Evolutionary conservation across 305 asterid species (phyloP).

Genomic region (Fraxinus velutina): DNA sequence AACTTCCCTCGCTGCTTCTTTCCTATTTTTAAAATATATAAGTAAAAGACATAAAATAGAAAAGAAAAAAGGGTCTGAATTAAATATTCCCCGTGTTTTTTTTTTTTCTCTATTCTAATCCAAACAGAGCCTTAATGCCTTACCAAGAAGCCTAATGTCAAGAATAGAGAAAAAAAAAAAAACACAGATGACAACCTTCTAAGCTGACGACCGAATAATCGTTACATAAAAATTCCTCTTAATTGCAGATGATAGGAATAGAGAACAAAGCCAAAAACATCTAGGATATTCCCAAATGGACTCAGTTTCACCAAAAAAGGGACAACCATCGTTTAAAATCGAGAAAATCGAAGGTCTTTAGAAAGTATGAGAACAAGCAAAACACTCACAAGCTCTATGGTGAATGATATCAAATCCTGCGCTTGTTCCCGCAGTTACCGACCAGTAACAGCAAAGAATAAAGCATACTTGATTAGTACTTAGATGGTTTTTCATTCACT

Average conservation of each 20-base stretch:
- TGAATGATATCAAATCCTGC: not conserved
- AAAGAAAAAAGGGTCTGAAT: not conserved
- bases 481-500: constrained; percentile 26
- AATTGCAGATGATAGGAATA: not conserved
- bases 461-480: not conserved
- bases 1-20: not conserved
- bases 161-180: not conserved
- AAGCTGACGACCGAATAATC: not conserved
- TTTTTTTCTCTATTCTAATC: not conserved
- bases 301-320: not conserved
- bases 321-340: not conserved
- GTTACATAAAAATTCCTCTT: not conserved
- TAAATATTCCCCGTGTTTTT: no score
- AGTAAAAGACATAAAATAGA: not conserved
- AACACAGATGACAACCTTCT: not conserved
- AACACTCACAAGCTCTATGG: constrained; percentile 16
- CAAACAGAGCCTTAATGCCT: not conserved
- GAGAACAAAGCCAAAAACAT: not conserved
- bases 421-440: constrained; percentile 25
- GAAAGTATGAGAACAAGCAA: constrained; percentile 11
- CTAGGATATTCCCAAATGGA: not conserved
- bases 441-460: constrained; percentile 24
- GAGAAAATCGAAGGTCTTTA: constrained; percentile 14
- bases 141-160: not conserved
- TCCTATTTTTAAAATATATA: not conserved